Evolutionary conservation across 805 yeast species (phyloP).

Genomic region (Monosporozyma yasuniensis): DNA sequence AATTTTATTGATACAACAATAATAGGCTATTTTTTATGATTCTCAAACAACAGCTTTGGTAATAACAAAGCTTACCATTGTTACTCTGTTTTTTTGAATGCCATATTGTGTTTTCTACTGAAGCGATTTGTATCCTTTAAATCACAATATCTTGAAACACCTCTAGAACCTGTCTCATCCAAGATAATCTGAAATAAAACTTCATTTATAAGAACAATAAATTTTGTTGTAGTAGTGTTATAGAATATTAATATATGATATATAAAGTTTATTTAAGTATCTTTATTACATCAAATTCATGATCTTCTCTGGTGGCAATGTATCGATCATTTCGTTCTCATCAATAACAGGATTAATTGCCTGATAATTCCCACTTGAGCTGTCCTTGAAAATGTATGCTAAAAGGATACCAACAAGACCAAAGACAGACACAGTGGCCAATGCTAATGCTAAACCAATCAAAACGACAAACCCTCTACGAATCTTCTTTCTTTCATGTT

Average conservation of each 20-base stretch:
- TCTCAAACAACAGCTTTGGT: too few relatives aligned
- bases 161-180: too few relatives aligned
- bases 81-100: too few relatives aligned
- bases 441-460: conserved; percentile 57
- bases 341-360: conserved; percentile 48
- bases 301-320: conserved; percentile 52
- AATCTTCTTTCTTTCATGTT: conserved; percentile 18
- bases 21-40: too few relatives aligned
- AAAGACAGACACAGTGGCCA: conserved; percentile 38
- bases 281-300: conserved; percentile 28
- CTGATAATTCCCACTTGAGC: conserved; percentile 33
- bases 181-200: too few relatives aligned
- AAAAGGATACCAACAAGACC: conserved; percentile 35
- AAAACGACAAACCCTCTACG: conserved; percentile 58
- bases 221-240: not conserved
- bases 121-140: too few relatives aligned
- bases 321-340: conserved; percentile 51
- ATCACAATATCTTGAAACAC: too few relatives aligned
- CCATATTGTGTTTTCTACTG: too few relatives aligned
- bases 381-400: conserved; percentile 30
- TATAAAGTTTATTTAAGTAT: not conserved
- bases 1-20: too few relatives aligned
- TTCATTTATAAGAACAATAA: not conserved
- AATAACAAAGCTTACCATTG: too few relatives aligned
- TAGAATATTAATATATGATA: not conserved